These are phyloP conservation scores for Chalciporus pseudorubinellus DNA, from an alignment of 768 basidiomycete genomes.

Conservation along the genomic window DNA sequence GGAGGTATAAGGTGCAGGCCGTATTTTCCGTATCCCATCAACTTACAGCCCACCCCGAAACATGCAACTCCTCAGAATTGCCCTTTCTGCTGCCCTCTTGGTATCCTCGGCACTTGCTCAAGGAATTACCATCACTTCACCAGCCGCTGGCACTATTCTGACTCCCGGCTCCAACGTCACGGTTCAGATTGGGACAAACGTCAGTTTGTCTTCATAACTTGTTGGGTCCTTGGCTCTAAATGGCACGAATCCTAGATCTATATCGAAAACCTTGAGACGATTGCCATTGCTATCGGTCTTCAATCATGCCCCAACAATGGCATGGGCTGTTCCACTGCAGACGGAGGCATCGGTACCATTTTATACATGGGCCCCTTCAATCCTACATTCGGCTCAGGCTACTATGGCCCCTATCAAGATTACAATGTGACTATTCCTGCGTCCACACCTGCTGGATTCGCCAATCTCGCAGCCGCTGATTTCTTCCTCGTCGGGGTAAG, in stretches of 20 bases:
- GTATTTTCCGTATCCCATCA: not conserved
- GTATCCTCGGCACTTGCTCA: not conserved
- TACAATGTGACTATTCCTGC: constrained; percentile 40
- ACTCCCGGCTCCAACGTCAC: constrained; percentile 35
- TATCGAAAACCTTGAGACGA: constrained; percentile 35
- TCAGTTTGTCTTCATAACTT: constrained; percentile 22
- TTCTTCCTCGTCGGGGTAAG: constrained; percentile 37
- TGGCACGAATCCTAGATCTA: constrained; percentile 25
- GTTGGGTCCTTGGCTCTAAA: not conserved
- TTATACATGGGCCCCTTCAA: constrained; percentile 42
- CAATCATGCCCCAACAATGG: constrained; percentile 30
- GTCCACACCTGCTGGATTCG: constrained; percentile 24
- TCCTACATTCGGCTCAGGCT: constrained; percentile 28
- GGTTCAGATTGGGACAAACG: constrained; percentile 43
- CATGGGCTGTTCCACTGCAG: constrained; percentile 14
- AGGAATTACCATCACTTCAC: not conserved
- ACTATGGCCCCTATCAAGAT: constrained; percentile 37
- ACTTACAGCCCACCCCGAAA: not conserved
- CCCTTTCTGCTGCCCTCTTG: not conserved
- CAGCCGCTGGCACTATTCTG: constrained; percentile 31
- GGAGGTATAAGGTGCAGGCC: not conserved
- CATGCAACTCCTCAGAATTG: not conserved
- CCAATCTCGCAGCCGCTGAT: constrained; percentile 34
- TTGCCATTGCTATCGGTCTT: constrained; percentile 39
- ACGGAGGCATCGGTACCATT: constrained; percentile 35